Base-by-base conservation (phyloP, 2,329 filamentous ascomycete species). In the Pseudocercospora fijiensis region DNA sequence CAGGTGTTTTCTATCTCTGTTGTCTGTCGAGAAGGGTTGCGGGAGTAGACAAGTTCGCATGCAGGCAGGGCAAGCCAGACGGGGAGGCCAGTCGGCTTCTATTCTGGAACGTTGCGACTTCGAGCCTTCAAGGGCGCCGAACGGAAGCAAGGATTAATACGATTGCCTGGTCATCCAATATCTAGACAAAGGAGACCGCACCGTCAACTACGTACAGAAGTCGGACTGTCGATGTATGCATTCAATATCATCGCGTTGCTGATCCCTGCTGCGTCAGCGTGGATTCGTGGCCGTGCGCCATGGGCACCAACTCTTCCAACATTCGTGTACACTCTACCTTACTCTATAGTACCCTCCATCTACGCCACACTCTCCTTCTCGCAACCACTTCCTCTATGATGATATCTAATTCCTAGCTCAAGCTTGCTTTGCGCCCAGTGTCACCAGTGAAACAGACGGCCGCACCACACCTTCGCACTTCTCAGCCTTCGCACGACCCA, bases 381-480 rank as follows among this genome's bases (percentile, higher is more conserved):
- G 22, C 49, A 53, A 53, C 28, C 10, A 28, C 49, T 53, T 53
- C 24, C 26, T n/a, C 49, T 53, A n/a, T 53, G 28, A 26, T 53
- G 28, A 53, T 53, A 30, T 53, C 26, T 53, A 53, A 53, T 53
- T 22, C 9, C 24, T 27, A 26, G 47, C 47, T 51, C 20, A 26
- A 51, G 47, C 47, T 22, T 26, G 47, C 47, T 22, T 26, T 22
- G 22, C 47, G 47, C 18, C 13, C 30, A 47, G n/a, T 9, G 22
- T 41, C 33, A 57, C 4, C 10, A 30, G 33, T 57, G 55, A 57
- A 57, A 57, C 55, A 13, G 22, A 53, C 49, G 22, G 49, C 26
- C 24, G 10, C 22, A 27, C 11, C 26, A 18, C 49, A 28, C 26
- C 10, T 53, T 4, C 49, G 28, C 55, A 27, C 4, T 56, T 37